phyloP scores from a whole-genome alignment of 1,139 yeast species.

The Diutina pseudorugosa region DNA sequence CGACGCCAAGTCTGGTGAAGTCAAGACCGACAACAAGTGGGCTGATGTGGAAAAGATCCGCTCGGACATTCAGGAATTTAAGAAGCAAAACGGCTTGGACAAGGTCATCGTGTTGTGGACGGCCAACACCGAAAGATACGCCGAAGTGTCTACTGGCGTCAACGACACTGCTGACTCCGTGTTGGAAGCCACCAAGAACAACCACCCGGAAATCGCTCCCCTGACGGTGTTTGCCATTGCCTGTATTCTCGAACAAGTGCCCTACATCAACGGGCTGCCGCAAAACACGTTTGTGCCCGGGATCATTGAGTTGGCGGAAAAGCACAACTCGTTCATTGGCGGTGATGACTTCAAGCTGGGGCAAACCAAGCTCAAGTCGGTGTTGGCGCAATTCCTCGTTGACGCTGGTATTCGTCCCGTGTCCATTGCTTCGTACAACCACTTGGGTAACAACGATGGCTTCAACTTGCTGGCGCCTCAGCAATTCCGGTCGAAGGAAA shows the following conservation, averaged over 20 bases:
- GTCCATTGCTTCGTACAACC: slow-evolving; percentile 91
- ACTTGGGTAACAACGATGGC: slow-evolving; percentile 94
- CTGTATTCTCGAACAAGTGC: slow-evolving; percentile 72
- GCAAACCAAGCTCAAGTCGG: slow-evolving; percentile 91
- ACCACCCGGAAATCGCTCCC: slow-evolving; percentile 80
- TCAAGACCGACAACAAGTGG: slow-evolving; percentile 63
- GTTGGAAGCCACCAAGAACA: slow-evolving; percentile 57
- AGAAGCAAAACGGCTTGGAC: slow-evolving; percentile 60
- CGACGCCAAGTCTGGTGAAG: slow-evolving; percentile 28
- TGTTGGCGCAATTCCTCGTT: slow-evolving; percentile 86
- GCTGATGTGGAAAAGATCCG: slow-evolving; percentile 80
- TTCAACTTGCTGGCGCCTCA: slow-evolving; percentile 81
- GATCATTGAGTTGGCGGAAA: slow-evolving; percentile 79
- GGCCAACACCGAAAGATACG: slow-evolving; percentile 92
- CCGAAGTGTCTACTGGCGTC: slow-evolving; percentile 66
- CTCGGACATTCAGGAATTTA: slow-evolving; percentile 72
- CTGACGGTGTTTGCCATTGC: slow-evolving; percentile 91
- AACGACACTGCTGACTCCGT: slow-evolving; percentile 83
- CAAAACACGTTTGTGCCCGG: slow-evolving; percentile 98
- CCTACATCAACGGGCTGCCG: slow-evolving; percentile 94
- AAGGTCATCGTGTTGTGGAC: slow-evolving; percentile 91
- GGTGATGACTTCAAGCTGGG: slow-evolving; percentile 98
- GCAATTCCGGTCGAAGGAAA: slow-evolving; percentile 93
- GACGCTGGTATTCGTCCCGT: slow-evolving; percentile 96
- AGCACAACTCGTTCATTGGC: slow-evolving; percentile 67